Conservation (phyloP, 805 yeast genomes). For the Barnettozyma siamensis region DNA sequence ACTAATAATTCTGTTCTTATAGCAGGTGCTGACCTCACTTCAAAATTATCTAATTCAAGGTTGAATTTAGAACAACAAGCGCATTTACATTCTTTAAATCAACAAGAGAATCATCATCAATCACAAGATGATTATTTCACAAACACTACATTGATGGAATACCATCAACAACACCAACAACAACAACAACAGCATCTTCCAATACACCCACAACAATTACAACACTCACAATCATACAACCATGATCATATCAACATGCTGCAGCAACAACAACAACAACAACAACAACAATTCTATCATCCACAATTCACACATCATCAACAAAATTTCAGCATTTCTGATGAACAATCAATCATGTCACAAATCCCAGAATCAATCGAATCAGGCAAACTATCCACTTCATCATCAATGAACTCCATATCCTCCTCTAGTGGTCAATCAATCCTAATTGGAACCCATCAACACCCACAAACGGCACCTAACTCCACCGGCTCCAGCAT, state of each 20-base stretch:
- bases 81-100: too few relatives aligned
- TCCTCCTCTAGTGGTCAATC: neutral
- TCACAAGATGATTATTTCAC: neutral
- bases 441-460: neutral
- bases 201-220: neutral
- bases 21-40: conserved; percentile 27
- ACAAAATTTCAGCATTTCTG: neutral
- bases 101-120: too few relatives aligned
- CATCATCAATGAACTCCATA: conserved; percentile 5
- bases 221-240: neutral
- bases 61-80: neutral
- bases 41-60: conserved; percentile 23
- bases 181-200: neutral
- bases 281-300: neutral
- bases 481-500: too few relatives aligned
- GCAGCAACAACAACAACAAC: neutral
- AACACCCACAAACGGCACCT: neutral
- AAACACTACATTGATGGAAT: neutral
- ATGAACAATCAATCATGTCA: neutral
- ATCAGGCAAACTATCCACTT: conserved; percentile 4
- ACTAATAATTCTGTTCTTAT: conserved; percentile 13
- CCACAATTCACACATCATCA: neutral
- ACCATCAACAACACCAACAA: neutral
- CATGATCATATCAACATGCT: too few relatives aligned
- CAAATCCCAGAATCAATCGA: conserved; percentile 6